Base-by-base conservation (phyloP, 2,329 filamentous ascomycete species). In the Fusarium secorum region DNA sequence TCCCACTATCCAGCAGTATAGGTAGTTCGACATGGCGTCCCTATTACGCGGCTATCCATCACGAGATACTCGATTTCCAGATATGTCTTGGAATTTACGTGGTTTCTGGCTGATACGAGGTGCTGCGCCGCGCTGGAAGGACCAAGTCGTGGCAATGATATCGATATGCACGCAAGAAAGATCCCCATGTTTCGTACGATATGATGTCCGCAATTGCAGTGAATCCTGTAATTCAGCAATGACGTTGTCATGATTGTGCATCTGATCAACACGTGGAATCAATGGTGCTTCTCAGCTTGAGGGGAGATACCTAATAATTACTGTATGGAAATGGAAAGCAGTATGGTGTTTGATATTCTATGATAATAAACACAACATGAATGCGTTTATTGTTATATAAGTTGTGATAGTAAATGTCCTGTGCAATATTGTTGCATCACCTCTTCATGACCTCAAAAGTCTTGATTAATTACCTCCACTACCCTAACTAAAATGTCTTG, bases 61-160 rank as follows among this genome's bases (percentile, higher is more conserved):
- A 61, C 38, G 42, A 36, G 56, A 56, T 38, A 36, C 36, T 39
- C 22, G 17, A 39, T 41, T 32, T 28, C 39, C 30, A 58, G 41
- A 52, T 51, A 59, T 59, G 46, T 38, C 26, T 28, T 45, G 32
- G 24, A 45, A 55, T 51, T 35, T 49, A 48, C 38, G 39, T 46
- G 28, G 38, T 48, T 42, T 24, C 35, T 44, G 28, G 30, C 30
- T 48, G 39, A 66, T 60, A 68, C 63, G 65, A 68, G 63, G 39
- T 56, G 63, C 65, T 67, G 63, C 63, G 65, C 57, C 65, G 63
- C 65, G n/a, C n/a, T 39, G 20, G 36, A 44, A 52, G 55, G 30
- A 59, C 42, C 32, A 57, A 48, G 44, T 30, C 24, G 45, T 42
- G 52, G 49, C 36, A 30, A 26, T 35, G 49, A 33, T 32, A 41